phyloP scores from a whole-genome alignment of 768 basidiomycete species.

The Boletus coccyginus region DNA sequence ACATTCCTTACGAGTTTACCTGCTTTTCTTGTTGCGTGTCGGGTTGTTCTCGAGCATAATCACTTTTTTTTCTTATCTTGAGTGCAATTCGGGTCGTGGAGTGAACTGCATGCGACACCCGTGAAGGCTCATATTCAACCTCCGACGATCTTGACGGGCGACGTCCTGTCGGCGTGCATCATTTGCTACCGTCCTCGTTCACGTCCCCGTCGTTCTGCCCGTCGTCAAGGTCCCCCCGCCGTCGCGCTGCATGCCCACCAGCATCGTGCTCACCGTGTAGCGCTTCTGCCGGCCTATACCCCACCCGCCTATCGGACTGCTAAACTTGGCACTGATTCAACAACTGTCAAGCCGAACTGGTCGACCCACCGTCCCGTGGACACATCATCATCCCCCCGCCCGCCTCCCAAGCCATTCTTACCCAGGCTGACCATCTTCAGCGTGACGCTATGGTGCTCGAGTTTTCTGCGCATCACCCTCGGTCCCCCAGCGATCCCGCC shows the following conservation, averaged over 20 bases:
- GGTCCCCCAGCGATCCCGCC: conserved; percentile 31
- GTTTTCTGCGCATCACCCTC: conserved; percentile 28
- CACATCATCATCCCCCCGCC: neutral
- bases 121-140: conserved; percentile 24
- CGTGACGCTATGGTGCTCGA: conserved; percentile 29
- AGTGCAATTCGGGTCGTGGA: conserved; percentile 3
- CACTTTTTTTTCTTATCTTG: conserved; percentile 10
- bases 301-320: neutral
- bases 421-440: neutral
- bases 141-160: conserved; percentile 23
- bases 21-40: conserved; percentile 28
- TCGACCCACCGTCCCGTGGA: conserved; percentile 1
- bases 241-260: conserved; percentile 12
- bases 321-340: conserved; percentile 12
- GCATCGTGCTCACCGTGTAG: conserved; percentile 12
- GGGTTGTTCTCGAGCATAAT: conserved; percentile 24
- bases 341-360: conserved; percentile 2
- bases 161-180: conserved; percentile 7
- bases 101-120: conserved; percentile 2
- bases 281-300: neutral
- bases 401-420: neutral
- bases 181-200: neutral
- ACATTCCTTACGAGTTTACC: conserved; percentile 33
- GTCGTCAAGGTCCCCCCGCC: neutral
- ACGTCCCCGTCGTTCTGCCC: conserved; percentile 10